phyloP scores from a whole-genome alignment of 164 flowering plant species.

The Warburgia ugandensis region DNA sequence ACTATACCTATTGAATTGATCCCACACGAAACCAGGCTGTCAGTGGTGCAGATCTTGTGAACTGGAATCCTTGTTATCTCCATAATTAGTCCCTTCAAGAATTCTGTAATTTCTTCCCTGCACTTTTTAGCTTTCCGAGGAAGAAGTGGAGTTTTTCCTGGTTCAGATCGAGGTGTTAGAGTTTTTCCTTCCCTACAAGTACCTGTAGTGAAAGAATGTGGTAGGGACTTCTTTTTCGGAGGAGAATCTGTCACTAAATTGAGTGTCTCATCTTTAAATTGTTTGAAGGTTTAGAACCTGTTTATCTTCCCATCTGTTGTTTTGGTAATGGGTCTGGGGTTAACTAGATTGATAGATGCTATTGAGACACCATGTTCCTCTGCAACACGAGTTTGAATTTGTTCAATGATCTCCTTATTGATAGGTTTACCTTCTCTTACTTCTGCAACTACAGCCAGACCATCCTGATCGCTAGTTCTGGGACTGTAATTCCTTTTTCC shows the following conservation, averaged over 20 bases:
- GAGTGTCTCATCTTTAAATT: constrained; percentile 53
- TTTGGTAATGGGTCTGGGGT: constrained; percentile 60
- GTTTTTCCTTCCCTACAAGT: constrained; percentile 48
- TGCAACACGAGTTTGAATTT: constrained; percentile 47
- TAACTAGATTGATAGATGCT: constrained; percentile 56
- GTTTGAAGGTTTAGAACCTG: constrained; percentile 72
- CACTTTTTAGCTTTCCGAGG: constrained; percentile 13
- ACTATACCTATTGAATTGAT: constrained; percentile 84
- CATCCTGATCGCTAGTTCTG: constrained; percentile 67
- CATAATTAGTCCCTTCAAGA: constrained; percentile 44
- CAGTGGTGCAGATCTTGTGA: constrained; percentile 44
- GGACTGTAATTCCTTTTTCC: constrained; percentile 48
- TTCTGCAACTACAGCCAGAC: constrained; percentile 74
- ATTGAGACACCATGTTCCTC: constrained; percentile 70
- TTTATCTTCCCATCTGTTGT: constrained; percentile 79
- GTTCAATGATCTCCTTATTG: constrained; percentile 34
- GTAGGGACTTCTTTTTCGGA: constrained; percentile 17
- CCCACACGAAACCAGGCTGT: constrained; percentile 58
- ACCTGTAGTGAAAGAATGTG: constrained; percentile 56
- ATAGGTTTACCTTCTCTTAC: constrained; percentile 57
- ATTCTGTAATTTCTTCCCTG: constrained; percentile 44
- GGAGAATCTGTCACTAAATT: constrained; percentile 32
- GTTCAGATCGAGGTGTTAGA: constrained; percentile 35
- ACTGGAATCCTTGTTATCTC: constrained; percentile 51
- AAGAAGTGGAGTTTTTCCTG: constrained; percentile 12